These are phyloP conservation scores for Straminergon stramineum DNA, from an alignment of 225 moss, liverwort and hornwort species.

Conservation along the genomic window DNA sequence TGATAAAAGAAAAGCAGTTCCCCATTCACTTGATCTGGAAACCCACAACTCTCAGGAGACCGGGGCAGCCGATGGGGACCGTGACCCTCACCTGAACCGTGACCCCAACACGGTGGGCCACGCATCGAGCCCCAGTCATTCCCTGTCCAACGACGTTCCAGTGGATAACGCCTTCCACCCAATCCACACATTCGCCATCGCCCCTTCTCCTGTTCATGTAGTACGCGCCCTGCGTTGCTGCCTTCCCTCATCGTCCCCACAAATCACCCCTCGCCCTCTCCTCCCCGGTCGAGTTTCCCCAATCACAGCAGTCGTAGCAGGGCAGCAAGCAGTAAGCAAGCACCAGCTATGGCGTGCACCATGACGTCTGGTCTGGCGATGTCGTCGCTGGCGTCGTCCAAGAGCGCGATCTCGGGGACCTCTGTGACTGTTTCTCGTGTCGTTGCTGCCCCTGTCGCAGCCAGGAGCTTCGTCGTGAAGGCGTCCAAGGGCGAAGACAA, in stretches of 20 bases:
- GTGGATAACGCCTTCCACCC: background rate
- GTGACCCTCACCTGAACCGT: background rate
- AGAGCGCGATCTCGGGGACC: constrained; percentile 9
- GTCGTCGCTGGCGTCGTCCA: constrained; percentile 18
- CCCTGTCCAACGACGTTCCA: background rate
- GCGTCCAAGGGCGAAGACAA: constrained; percentile 12
- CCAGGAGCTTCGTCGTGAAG: constrained; percentile 6
- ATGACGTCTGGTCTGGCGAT: constrained; percentile 21
- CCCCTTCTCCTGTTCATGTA: background rate
- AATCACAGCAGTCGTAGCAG: background rate
- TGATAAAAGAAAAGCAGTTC: background rate
- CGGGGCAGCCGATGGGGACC: background rate
- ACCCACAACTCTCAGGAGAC: background rate
- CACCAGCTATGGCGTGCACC: constrained; percentile 27
- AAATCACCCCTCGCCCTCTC: background rate
- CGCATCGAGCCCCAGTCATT: background rate
- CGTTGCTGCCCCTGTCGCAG: background rate
- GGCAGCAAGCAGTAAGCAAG: background rate
- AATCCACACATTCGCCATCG: background rate
- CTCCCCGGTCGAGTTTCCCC: background rate
- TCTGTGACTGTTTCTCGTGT: constrained; percentile 6
- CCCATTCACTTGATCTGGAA: background rate
- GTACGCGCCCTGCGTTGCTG: no score
- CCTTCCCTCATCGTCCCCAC: background rate
- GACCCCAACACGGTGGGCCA: background rate